Evolutionary conservation across 2,329 filamentous ascomycete genomes (phyloP), one percentile per base, ranked within the genome.

Genomic region (Colletotrichum liaoningense): DNA sequence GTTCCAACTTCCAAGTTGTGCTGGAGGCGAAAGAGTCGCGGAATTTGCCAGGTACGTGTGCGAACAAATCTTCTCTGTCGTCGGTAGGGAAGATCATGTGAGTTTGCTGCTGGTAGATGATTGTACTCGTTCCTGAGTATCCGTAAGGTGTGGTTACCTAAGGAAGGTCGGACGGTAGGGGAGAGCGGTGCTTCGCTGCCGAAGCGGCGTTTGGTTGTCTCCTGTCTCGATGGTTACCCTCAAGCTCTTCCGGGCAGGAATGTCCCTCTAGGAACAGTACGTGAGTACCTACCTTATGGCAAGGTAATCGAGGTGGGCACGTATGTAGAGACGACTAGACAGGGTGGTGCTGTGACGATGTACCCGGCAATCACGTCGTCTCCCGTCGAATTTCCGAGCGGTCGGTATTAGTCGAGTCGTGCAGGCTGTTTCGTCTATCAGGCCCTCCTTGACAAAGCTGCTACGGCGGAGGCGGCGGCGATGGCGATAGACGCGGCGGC

Each of bases 371-470:
- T 57, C 49, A 35, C 58, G 66, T 22, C 35, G 46, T 62, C 35
- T 69, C 52, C 65, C 69, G 38, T 54, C 33, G 38, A 26, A 59
- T 33, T 38, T 38, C 65, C 42, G 24, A 67, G 33, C 58, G 58
- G 65, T 58, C 67, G 65, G 65, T 60, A 63, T 42, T 54, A 24
- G 58, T 72, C 52, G 65, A 72, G 52, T 72, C 30, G 69, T 63
- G 65, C 28, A 59, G 65, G 22, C 54, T 68, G 58, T 72, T 64
- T 69, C 54, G 54, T 63, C 33, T 49, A 9, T n/a, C 24, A 60
- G 69, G 57, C 54, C 19, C 30, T 67, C 64, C 52, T 46, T 35
- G 54, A 67, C 64, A 24, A 59, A 35, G 5, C 16, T 46, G n/a
- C 28, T 52, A 56, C 46, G 65, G 65, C 22, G 14, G 46, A 19